Evolutionary conservation across 208 protist species (phyloP).

Genomic region (Strigomonas culicis): DNA sequence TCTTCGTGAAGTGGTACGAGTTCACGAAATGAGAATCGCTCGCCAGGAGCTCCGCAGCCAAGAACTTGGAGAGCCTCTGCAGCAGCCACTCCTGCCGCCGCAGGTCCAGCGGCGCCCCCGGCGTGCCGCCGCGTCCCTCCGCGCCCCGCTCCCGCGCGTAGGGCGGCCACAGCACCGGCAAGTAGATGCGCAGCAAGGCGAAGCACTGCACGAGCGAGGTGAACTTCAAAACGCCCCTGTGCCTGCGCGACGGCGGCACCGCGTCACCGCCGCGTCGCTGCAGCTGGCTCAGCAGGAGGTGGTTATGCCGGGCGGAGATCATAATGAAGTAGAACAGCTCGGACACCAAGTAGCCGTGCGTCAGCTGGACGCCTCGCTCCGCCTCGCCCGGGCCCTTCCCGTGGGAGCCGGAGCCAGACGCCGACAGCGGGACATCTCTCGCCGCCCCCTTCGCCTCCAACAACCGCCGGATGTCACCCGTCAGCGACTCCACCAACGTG

Average conservation of each 20-base stretch:
- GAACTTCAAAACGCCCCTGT: conserved; percentile 51
- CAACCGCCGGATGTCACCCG: conserved; percentile 17
- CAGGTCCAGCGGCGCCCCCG: neutral
- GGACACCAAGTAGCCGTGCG: conserved; percentile 6
- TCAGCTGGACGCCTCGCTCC: too few relatives aligned
- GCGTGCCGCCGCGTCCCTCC: too few relatives aligned
- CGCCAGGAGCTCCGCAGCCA: conserved; percentile 37
- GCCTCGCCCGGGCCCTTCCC: too few relatives aligned
- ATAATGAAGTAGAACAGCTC: conserved; percentile 21
- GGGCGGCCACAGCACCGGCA: conserved; percentile 42
- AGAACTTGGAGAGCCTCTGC: conserved; percentile 40
- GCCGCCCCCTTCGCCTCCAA: too few relatives aligned
- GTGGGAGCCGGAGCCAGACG: too few relatives aligned
- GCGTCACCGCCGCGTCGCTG: too few relatives aligned
- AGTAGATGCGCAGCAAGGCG: conserved; percentile 62
- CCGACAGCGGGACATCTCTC: too few relatives aligned
- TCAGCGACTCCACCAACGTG: conserved; percentile 5
- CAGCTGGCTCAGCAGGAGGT: too few relatives aligned
- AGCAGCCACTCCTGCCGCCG: conserved; percentile 33
- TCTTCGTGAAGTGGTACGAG: conserved; percentile 75
- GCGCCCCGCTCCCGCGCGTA: conserved; percentile 19
- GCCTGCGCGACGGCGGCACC: neutral
- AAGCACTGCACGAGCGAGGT: conserved; percentile 71
- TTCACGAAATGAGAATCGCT: conserved; percentile 62
- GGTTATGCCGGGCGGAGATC: neutral